phyloP scores from a whole-genome alignment of 768 basidiomycete species.

The Hygrocybe coccinea region DNA sequence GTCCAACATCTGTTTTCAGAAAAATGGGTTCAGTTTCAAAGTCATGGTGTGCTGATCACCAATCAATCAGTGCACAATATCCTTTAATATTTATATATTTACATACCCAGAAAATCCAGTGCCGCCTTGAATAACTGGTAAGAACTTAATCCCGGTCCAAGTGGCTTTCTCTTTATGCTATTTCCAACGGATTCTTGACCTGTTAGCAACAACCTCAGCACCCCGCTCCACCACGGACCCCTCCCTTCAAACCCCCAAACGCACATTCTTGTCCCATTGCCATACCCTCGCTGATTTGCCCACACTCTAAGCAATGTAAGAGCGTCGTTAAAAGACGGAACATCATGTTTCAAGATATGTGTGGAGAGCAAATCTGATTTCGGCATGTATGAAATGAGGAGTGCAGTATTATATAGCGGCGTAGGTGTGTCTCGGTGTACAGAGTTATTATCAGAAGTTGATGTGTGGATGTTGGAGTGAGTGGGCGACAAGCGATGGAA shows the following conservation, averaged over 20 bases:
- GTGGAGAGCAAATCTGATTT: constrained; percentile 50
- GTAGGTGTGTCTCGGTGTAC: constrained; percentile 41
- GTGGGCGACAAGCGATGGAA: constrained; percentile 67
- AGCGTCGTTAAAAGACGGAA: constrained; percentile 67
- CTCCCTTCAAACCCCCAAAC: constrained; percentile 66
- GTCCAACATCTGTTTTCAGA: constrained; percentile 51
- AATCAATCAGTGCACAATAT: neutral
- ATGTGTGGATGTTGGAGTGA: constrained; percentile 52
- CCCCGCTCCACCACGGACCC: constrained; percentile 63
- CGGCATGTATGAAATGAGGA: constrained; percentile 52
- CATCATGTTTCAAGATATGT: constrained; percentile 49
- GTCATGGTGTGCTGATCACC: constrained; percentile 63
- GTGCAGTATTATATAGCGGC: constrained; percentile 73
- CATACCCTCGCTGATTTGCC: constrained; percentile 83
- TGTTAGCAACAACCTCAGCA: constrained; percentile 55
- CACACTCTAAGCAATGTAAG: constrained; percentile 79
- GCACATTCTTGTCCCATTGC: constrained; percentile 50
- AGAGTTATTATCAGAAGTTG: constrained; percentile 15
- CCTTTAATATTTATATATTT: neutral
- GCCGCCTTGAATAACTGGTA: constrained; percentile 87
- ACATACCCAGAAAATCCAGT: constrained; percentile 76
- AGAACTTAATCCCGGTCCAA: constrained; percentile 81
- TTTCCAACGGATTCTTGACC: constrained; percentile 56
- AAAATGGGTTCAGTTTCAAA: constrained; percentile 55
- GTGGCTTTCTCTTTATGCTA: constrained; percentile 37